Conservation (phyloP, 768 basidiomycete species). For the Auriscalpium microsporum region DNA sequence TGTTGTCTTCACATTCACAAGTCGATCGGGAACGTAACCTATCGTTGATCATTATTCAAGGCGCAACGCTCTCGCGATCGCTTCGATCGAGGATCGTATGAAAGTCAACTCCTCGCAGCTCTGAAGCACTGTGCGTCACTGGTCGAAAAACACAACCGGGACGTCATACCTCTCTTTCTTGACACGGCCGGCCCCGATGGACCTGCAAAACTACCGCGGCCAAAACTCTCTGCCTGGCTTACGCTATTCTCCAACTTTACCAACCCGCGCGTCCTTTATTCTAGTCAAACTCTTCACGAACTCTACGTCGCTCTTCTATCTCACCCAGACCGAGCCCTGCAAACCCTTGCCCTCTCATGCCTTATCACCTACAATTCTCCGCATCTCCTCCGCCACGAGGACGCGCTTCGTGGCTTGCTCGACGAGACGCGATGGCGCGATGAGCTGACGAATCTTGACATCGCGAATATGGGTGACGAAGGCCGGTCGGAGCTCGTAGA, state of each 20-base stretch:
- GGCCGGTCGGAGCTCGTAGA: slow-evolving; percentile 63
- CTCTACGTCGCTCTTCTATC: slow-evolving; percentile 73
- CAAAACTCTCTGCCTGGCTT: slow-evolving; percentile 69
- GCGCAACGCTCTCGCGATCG: slow-evolving; percentile 39
- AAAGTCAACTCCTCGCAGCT: slow-evolving; percentile 66
- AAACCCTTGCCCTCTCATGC: slow-evolving; percentile 68
- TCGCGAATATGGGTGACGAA: slow-evolving; percentile 43
- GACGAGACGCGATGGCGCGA: slow-evolving; percentile 90
- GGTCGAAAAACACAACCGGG: slow-evolving; percentile 81
- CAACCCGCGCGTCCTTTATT: slow-evolving; percentile 85
- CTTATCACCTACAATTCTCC: slow-evolving; percentile 75
- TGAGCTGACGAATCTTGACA: slow-evolving; percentile 63
- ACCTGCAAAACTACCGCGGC: slow-evolving; percentile 39
- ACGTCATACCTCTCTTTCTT: slow-evolving; percentile 83
- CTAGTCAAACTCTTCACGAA: slow-evolving; percentile 51
- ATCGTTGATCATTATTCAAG: slow-evolving; percentile 18
- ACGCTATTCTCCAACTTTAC: slow-evolving; percentile 80
- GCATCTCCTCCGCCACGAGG: slow-evolving; percentile 43
- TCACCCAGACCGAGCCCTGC: slow-evolving; percentile 75
- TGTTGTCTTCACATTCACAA: slow-evolving; percentile 1
- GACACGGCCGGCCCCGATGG: slow-evolving; percentile 30
- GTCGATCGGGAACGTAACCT: background rate
- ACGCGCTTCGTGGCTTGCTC: slow-evolving; percentile 60
- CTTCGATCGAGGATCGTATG: slow-evolving; percentile 70
- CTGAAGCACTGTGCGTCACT: slow-evolving; percentile 62